Percentiles rank a stretch among this genome's conserved stretches.
phyloP scores from a whole-genome alignment of 2,329 filamentous ascomycete species.

The Lachnellula cervina region DNA sequence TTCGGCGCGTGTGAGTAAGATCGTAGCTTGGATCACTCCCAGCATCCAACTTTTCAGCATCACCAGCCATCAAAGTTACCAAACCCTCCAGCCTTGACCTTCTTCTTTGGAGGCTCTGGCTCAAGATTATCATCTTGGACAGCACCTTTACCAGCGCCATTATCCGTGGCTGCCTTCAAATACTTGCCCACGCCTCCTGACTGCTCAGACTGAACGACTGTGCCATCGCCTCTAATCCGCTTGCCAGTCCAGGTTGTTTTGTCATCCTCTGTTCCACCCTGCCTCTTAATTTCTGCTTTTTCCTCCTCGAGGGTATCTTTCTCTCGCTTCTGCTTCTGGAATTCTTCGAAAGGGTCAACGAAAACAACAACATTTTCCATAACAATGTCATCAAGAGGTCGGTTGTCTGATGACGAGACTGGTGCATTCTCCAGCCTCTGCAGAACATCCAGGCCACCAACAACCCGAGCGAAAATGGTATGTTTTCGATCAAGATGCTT shows the following conservation, averaged over 20 bases:
- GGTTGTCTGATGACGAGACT: constrained; percentile 63
- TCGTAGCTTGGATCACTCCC: too few species aligned
- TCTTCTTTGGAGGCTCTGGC: constrained; percentile 74
- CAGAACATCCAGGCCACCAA: constrained; percentile 69
- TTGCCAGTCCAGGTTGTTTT: constrained; percentile 95
- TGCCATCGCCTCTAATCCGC: constrained; percentile 66
- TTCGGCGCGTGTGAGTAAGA: background rate
- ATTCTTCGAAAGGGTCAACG: constrained; percentile 93
- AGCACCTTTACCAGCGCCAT: constrained; percentile 37
- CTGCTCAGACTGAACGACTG: constrained; percentile 42
- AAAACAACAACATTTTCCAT: constrained; percentile 83
- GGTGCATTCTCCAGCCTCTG: constrained; percentile 71
- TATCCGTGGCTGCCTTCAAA: constrained; percentile 55
- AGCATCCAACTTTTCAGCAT: constrained; percentile 14
- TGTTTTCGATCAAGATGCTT: constrained; percentile 92
- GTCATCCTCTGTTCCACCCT: constrained; percentile 79
- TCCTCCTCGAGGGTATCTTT: constrained; percentile 53
- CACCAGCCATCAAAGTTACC: constrained; percentile 95
- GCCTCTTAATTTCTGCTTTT: constrained; percentile 56
- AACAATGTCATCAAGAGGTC: constrained; percentile 70
- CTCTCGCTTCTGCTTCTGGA: constrained; percentile 67
- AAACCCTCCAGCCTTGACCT: constrained; percentile 73
- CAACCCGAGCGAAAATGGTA: constrained; percentile 88
- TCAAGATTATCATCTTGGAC: constrained; percentile 59
- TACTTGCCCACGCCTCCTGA: constrained; percentile 70